A percentile compares a stretch with the other conserved stretches of the same genome.
Evolutionary conservation across 73 alveolate species (phyloP).

Genomic region (Paraurostyla sp.): DNA sequence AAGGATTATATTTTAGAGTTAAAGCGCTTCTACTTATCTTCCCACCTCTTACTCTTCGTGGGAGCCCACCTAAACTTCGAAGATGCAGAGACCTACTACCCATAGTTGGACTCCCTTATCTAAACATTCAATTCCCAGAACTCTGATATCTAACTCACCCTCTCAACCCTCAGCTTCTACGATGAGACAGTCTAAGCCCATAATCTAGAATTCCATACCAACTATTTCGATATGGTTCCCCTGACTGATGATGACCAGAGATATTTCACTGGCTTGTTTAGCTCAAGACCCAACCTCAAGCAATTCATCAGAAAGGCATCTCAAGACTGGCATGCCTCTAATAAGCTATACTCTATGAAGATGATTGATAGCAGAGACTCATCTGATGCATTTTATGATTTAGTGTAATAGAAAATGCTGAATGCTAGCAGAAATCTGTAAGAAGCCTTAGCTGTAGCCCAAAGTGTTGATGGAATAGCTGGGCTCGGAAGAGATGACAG

Average conservation of each 20-base stretch:
- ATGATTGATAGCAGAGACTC: background rate
- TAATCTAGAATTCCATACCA: constrained; percentile 80
- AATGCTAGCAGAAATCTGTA: too few relatives aligned
- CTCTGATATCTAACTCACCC: constrained; percentile 81
- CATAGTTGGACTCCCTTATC: constrained; percentile 77
- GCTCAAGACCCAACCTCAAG: constrained; percentile 51
- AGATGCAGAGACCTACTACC: constrained; percentile 75
- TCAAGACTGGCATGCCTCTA: constrained; percentile 5
- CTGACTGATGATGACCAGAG: constrained; percentile 79
- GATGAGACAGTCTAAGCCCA: constrained; percentile 81
- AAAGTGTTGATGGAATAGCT: constrained; percentile 92
- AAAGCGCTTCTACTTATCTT: constrained; percentile 60
- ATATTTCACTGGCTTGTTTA: constrained; percentile 55
- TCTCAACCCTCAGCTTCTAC: constrained; percentile 96
- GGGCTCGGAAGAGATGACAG: constrained; percentile 88
- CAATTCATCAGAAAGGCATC: constrained; percentile 33
- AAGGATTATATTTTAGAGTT: constrained; percentile 48
- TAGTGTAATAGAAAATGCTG: too few relatives aligned
- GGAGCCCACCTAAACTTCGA: constrained; percentile 79
- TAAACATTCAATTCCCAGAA: constrained; percentile 73
- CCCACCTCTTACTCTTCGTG: constrained; percentile 74
- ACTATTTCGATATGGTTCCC: constrained; percentile 95
- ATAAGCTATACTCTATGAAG: background rate
- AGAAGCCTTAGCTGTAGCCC: constrained; percentile 61
- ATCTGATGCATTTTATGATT: background rate